Evolutionary conservation across 495 filamentous ascomycete genomes (phyloP), one percentile per base, ranked within the genome.

Genomic region (Neurospora sp.): DNA sequence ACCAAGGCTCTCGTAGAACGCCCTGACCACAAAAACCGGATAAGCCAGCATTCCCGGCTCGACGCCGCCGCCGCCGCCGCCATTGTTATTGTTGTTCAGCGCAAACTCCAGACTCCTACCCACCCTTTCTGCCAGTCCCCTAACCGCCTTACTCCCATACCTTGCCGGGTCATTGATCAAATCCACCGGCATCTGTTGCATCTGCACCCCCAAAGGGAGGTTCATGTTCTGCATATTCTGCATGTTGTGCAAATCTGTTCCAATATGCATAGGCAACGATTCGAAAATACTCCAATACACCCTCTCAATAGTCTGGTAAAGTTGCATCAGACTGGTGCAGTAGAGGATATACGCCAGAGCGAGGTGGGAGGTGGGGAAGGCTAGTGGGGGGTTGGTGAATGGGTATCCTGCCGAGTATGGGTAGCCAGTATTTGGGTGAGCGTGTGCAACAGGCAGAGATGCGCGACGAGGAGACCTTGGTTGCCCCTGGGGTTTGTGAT

Each of bases 1-100:
- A 31, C 22, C 38, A 68, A 12, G 31, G 4, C 73, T 76, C n/a
- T 69, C 39, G 68, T 81, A 85, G 53, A 83, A 83, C 9, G 75
- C 68, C 69, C 71, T 69, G 22, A 82, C 78, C 14, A 84, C 77
- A 31, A 71, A 78, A 38, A 84, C 68, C 2, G 82, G 78, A 10
- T 77, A 78, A 7, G 76, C 76, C 20, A 86, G 71, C 76, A 85
- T 65, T 65, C 85, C 83, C 9, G 82, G 84, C 76, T 85, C 81
- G 10, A 74, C 74, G 22, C 76, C 80, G 35, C 35, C 35, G 31
- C 5, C 16, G 16, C 42, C 41, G 8, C 18, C 3, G 2, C 42
- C 18, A 48, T 9, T 48, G n/a, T 20, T 20, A 10, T 48, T 22
- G n/a, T 20, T 9, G 2, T 75, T 72, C 37, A 85, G 76, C 5